Percentiles rank a stretch among this genome's conserved stretches.
Conservation (phyloP, 2,329 filamentous ascomycete species). For the Colletotrichum scovillei region DNA sequence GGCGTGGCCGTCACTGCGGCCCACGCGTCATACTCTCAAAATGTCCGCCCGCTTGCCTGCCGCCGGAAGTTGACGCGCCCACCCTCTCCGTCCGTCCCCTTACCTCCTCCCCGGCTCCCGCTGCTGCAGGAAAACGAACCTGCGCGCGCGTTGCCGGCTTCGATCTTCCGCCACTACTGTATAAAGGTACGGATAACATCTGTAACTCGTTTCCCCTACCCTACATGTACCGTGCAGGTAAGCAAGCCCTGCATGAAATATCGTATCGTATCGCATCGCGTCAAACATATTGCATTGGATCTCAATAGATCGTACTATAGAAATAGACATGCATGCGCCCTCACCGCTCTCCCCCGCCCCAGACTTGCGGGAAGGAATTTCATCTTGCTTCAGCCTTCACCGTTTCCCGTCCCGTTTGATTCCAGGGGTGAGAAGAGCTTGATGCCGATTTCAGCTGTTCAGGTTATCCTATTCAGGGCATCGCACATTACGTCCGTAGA, state of each 20-base stretch:
- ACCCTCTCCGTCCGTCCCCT: neutral
- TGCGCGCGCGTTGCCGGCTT: neutral
- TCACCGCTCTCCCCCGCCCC: neutral
- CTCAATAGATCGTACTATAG: neutral
- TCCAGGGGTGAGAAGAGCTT: neutral
- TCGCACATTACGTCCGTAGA: conserved; percentile 23
- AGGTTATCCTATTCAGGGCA: neutral
- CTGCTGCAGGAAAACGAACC: neutral
- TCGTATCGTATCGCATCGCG: too few species aligned
- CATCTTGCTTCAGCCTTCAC: neutral
- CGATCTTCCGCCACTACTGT: neutral
- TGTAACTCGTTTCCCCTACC: too few species aligned
- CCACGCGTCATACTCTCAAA: neutral
- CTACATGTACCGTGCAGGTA: too few species aligned
- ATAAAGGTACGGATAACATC: too few species aligned
- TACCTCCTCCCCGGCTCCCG: neutral
- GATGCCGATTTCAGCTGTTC: too few species aligned
- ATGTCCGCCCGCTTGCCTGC: neutral
- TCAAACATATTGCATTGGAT: neutral
- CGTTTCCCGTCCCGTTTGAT: neutral
- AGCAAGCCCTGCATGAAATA: too few species aligned
- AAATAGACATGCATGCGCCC: neutral
- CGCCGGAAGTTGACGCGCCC: neutral
- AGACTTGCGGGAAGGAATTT: neutral
- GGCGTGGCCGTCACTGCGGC: neutral